Evolutionary conservation across 176 grass and related monocot genomes (phyloP), one percentile per base, ranked within the genome.

Genomic region (Carex scoparia): DNA sequence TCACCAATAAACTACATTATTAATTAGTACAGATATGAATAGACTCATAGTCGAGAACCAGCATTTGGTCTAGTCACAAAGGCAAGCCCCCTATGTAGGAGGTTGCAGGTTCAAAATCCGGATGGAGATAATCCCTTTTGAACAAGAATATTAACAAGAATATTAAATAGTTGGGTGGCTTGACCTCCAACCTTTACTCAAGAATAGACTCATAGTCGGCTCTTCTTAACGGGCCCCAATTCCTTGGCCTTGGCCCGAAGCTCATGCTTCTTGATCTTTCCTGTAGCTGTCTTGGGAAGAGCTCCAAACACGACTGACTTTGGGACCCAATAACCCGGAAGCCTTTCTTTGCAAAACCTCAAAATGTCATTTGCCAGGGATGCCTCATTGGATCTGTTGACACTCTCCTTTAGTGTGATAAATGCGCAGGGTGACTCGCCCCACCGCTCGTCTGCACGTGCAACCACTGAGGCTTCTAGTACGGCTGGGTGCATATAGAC

Each of bases 241-340:
- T 89, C 87, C 91, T 98, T 89, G 67, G 95, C 93, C 85, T 88
- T 93, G 16, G 88, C 62, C 40, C 95, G 91, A 69, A 98, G 86
- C 84, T 94, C 90, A 48, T 98, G 89, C 89, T 98, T 98, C 88
- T 98, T 98, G 59, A 98, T 92, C 88, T 98, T 98, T 32, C 95
- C 95, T 0, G 95, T 98, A 0, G 95, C 93, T 5, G 95, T 98
- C 91, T 98, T 98, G 0, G 95, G 95, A 82, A 98, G 87, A 44
- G 89, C 69, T 40, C 95, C 93, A n/a, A 98, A 98, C 84, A 98
- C 87, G 0, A 98, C 91, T 5, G 95, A 98, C 71, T 98, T 98
- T 7, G 95, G 95, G 23, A 98, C 91, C 95, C 95, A 98, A 19
- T 98, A 98, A 0, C 90, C 91, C 7, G 95, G 95, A 58, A 98